A percentile compares a stretch with the other conserved stretches of the same genome.
Conservation (phyloP, 1,284 basidiomycete species). For the Sporisorium sorghi region DNA sequence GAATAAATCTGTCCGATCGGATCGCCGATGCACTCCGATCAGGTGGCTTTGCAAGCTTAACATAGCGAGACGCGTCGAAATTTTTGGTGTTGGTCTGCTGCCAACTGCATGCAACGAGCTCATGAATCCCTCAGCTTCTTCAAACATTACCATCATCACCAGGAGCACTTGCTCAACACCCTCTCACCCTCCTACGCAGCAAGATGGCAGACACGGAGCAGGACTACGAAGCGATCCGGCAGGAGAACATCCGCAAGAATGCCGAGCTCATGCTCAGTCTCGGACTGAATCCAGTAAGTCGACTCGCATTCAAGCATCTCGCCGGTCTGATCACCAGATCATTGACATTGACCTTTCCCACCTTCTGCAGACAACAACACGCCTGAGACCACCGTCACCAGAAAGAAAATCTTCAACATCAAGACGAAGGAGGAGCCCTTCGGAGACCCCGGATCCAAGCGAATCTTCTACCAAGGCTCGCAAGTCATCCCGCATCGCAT, state of each 20-base stretch:
- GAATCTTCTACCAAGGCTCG: slow-evolving; percentile 17
- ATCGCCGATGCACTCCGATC: slow-evolving; percentile 9
- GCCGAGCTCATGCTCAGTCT: slow-evolving; percentile 54
- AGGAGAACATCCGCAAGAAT: slow-evolving; percentile 70
- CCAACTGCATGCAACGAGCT: background rate
- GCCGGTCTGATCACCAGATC: background rate
- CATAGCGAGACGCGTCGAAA: background rate
- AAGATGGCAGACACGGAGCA: slow-evolving; percentile 44
- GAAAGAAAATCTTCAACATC: slow-evolving; percentile 24
- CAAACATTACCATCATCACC: background rate
- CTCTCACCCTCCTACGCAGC: background rate
- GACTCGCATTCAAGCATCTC: background rate
- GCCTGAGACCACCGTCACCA: slow-evolving; percentile 37
- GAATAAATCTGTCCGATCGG: background rate
- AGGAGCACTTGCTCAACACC: background rate
- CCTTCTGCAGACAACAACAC: slow-evolving; percentile 20
- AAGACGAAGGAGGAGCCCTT: slow-evolving; percentile 21
- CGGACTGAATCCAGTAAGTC: slow-evolving; percentile 41
- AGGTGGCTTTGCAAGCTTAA: too few relatives aligned
- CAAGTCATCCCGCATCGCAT: slow-evolving; percentile 49
- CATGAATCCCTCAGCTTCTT: background rate
- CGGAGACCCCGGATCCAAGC: slow-evolving; percentile 10
- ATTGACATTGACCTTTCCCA: background rate
- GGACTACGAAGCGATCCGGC: slow-evolving; percentile 59
- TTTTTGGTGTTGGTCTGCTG: slow-evolving; percentile 9